phyloP scores from a whole-genome alignment of 2,329 filamentous ascomycete species.

The Exophiala bonariae region DNA sequence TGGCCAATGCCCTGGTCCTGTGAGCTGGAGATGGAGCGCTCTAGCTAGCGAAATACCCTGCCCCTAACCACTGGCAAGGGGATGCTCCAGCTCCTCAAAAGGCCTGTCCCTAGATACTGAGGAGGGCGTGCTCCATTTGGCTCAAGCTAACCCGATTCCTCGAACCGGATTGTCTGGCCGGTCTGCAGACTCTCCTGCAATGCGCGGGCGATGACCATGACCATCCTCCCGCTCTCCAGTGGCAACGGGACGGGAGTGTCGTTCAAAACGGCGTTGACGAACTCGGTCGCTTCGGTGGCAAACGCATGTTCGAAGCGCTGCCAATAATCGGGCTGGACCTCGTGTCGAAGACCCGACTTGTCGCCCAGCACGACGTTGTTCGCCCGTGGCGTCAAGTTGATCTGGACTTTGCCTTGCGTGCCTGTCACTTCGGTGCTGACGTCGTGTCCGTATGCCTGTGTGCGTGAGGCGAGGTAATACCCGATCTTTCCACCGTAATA shows the following conservation, averaged over 20 bases:
- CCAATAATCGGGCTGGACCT: constrained; percentile 40
- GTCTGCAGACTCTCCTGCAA: constrained; percentile 27
- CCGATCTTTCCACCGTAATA: constrained; percentile 39
- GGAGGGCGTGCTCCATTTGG: too few species aligned
- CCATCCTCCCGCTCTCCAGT: constrained; percentile 34
- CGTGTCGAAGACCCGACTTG: constrained; percentile 35
- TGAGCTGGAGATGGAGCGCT: too few species aligned
- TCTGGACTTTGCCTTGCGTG: constrained; percentile 35
- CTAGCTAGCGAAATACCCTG: too few species aligned
- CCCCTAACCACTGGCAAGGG: too few species aligned
- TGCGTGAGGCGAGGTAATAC: constrained; percentile 36
- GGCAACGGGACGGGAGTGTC: constrained; percentile 37
- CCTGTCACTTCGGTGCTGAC: constrained; percentile 35
- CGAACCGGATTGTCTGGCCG: constrained; percentile 23
- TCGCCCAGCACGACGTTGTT: constrained; percentile 37
- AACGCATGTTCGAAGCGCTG: constrained; percentile 43
- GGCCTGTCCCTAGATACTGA: too few species aligned
- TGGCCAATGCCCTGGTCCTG: too few species aligned
- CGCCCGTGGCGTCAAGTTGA: constrained; percentile 25
- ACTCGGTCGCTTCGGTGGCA: constrained; percentile 41
- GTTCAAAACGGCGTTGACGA: constrained; percentile 37
- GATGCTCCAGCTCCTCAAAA: too few species aligned
- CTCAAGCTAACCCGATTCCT: too few species aligned
- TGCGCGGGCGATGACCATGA: constrained; percentile 38
- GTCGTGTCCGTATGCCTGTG: constrained; percentile 38